These are phyloP conservation scores for Pholiota adiposa DNA, from an alignment of 1,284 basidiomycete species.

Conservation along the genomic window DNA sequence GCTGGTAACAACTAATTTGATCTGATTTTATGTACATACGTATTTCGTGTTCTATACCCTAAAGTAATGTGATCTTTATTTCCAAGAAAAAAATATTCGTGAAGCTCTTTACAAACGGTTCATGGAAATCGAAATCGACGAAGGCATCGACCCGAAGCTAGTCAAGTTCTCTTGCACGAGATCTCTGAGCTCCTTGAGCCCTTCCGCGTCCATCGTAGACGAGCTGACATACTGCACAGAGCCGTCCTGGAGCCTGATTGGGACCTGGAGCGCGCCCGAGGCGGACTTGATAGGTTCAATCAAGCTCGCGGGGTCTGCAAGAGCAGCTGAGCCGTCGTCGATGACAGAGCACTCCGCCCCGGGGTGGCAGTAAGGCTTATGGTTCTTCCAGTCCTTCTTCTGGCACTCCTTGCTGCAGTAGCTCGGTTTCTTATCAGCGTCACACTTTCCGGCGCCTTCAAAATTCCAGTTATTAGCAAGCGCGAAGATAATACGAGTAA, in stretches of 20 bases:
- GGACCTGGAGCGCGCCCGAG: conserved; percentile 29
- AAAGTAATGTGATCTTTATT: too few species aligned
- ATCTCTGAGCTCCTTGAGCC: conserved; percentile 27
- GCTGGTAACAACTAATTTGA: background rate
- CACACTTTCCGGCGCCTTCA: conserved; percentile 36
- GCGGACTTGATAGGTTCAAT: conserved; percentile 14
- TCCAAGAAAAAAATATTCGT: background rate
- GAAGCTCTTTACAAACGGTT: background rate
- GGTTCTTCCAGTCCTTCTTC: conserved; percentile 35
- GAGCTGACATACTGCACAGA: conserved; percentile 27
- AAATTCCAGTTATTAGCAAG: background rate
- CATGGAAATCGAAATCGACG: background rate
- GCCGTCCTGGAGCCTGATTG: conserved; percentile 27
- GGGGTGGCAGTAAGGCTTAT: conserved; percentile 26
- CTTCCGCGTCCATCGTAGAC: conserved; percentile 29
- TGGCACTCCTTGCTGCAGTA: conserved; percentile 38
- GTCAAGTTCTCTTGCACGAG: background rate
- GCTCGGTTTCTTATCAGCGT: conserved; percentile 37
- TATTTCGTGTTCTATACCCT: background rate
- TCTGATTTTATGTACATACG: background rate
- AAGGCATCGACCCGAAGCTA: background rate
- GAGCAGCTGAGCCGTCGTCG: conserved; percentile 19
- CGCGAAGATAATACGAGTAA: background rate
- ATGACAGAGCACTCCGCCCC: conserved; percentile 37
- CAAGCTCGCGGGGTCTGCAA: background rate